phyloP scores from a whole-genome alignment of 805 yeast species.

The Barnettozyma botsteinii region DNA sequence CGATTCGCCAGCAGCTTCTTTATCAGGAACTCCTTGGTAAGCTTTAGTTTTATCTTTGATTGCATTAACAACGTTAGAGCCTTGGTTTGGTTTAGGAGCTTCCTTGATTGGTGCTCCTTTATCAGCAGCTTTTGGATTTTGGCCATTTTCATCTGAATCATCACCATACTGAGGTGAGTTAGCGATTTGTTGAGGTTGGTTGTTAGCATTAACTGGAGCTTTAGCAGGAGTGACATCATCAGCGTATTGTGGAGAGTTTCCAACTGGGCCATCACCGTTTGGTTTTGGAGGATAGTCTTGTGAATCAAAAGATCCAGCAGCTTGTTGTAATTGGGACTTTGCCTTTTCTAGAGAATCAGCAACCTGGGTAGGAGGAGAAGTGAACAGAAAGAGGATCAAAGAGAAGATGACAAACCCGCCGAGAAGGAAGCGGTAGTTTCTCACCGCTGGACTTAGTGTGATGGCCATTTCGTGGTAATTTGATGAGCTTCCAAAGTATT shows the following conservation, averaged over 20 bases:
- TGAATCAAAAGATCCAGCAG: constrained; percentile 8
- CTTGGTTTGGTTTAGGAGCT: constrained; percentile 25
- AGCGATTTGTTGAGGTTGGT: neutral
- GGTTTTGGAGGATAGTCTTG: constrained; percentile 13
- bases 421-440: constrained; percentile 47
- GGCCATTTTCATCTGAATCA: constrained; percentile 17
- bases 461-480: no score
- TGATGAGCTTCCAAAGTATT: no score
- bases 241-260: constrained; percentile 23
- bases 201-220: neutral
- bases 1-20: constrained; percentile 13
- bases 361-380: constrained; percentile 39
- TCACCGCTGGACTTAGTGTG: constrained; percentile 26
- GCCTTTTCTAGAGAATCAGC: constrained; percentile 29
- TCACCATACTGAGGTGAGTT: constrained; percentile 23
- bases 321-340: constrained; percentile 14
- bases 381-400: constrained; percentile 43
- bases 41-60: constrained; percentile 24
- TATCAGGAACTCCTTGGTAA: constrained; percentile 27
- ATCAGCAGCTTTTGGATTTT: constrained; percentile 24
- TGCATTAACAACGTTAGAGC: constrained; percentile 20
- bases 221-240: constrained; percentile 19
- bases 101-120: constrained; percentile 24
- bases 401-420: constrained; percentile 46
- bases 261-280: constrained; percentile 6